Percentiles rank a stretch among this genome's conserved stretches.
These are phyloP conservation scores for Mortierella alpina DNA, from an alignment of 192 early-diverging fungal species.

Conservation along the genomic window DNA sequence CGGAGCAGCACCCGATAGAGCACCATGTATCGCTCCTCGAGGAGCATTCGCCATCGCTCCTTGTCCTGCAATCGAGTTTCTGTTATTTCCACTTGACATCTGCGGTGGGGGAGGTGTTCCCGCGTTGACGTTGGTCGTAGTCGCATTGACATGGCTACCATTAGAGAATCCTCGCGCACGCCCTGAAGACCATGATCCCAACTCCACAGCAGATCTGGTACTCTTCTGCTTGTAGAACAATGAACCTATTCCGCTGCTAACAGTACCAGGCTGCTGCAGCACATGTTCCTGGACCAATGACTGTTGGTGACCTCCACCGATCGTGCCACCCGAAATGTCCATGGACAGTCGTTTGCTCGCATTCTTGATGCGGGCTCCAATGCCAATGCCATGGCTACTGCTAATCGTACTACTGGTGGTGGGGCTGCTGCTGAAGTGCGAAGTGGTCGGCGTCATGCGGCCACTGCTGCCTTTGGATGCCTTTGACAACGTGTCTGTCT, in stretches of 20 bases:
- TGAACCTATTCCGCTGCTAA: constrained; percentile 1
- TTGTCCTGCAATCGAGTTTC: constrained; percentile 4
- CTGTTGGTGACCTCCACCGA: not conserved
- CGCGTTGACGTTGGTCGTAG: not conserved
- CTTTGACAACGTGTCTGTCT: constrained; percentile 6
- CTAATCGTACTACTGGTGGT: constrained; percentile 5
- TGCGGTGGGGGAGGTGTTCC: constrained; percentile 10
- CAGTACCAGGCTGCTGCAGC: not conserved
- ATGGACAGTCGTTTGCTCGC: constrained; percentile 42
- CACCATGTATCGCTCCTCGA: no score
- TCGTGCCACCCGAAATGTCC: constrained; percentile 16
- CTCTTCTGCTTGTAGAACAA: constrained; percentile 49
- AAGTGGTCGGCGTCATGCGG: constrained; percentile 17
- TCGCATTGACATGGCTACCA: not conserved
- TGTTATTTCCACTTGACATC: not conserved
- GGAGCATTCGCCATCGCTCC: not conserved
- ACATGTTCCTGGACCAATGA: not conserved
- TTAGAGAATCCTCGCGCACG: constrained; percentile 17
- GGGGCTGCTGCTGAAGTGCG: not conserved
- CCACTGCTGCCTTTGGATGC: not conserved
- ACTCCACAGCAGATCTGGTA: constrained; percentile 29
- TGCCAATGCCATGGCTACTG: constrained; percentile 6
- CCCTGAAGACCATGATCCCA: constrained; percentile 29
- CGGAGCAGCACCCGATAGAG: not conserved
- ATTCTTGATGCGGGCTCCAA: constrained; percentile 41